Evolutionary conservation across 2,329 filamentous ascomycete species (phyloP), one percentile per base, ranked within the genome.

Genomic region (Delphinella strobiligena): DNA sequence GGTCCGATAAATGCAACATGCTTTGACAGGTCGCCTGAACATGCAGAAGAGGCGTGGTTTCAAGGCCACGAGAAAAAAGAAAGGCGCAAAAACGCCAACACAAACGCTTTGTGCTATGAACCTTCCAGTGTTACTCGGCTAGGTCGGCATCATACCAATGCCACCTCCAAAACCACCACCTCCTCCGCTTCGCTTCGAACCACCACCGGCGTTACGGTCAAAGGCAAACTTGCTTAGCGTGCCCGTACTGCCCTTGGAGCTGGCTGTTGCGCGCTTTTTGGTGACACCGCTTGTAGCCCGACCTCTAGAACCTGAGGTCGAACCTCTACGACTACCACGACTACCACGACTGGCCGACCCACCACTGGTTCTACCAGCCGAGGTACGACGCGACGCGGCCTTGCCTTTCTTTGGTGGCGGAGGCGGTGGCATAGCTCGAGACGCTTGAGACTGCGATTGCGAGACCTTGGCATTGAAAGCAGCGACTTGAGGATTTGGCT

Each of bases 71-170:
- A 32, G n/a, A 8, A 32, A 31, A 31, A 32, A 32, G n/a, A 8
- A 14, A 32, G n/a, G n/a, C 30, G 30, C n/a, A 14, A 10, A 14
- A 8, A 38, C 12, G 24, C 8, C 16, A 19, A 39, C 35, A 40
- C 32, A 32, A 40, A 31, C 34, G 19, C 1, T 3, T 22, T n/a
- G n/a, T n/a, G n/a, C n/a, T n/a, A n/a, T n/a, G n/a, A n/a, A n/a
- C n/a, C n/a, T n/a, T n/a, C n/a, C n/a, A n/a, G n/a, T n/a, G n/a
- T n/a, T n/a, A 18, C 32, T 11, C 31, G 12, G 17, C 57, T 45
- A 61, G 16, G 50, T 54, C 12, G 60, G 60, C 60, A 62, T 62
- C 54, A 61, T 57, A 17, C 52, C 54, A 45, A 62, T 61, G 29
- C 54, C 51, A 24, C 47, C 49, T 14, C 42, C 47, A 34, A 42